Evolutionary conservation across 345 rosid species (phyloP).

Genomic region (Eucalyptus regnans): DNA sequence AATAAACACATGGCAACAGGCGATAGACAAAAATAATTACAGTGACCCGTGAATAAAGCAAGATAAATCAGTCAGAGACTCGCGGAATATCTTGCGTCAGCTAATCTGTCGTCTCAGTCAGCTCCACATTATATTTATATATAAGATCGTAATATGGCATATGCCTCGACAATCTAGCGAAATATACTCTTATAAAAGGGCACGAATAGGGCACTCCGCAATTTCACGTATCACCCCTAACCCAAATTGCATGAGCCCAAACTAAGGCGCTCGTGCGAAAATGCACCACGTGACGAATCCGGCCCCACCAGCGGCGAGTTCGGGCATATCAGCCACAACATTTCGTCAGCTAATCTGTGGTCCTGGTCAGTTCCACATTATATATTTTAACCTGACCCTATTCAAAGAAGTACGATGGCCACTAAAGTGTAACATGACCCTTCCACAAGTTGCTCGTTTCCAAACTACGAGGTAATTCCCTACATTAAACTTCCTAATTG

Average conservation of each 20-base stretch:
- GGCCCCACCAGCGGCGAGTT: neutral
- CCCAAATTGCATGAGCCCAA: neutral
- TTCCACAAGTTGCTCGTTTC: neutral
- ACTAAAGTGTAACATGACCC: neutral
- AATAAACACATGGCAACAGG: neutral
- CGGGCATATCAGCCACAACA: neutral
- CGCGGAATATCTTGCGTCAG: neutral
- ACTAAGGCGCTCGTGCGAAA: neutral
- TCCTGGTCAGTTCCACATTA: neutral
- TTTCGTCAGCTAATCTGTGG: neutral
- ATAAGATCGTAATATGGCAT: neutral
- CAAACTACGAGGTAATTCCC: neutral
- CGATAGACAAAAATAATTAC: neutral
- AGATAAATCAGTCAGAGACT: neutral
- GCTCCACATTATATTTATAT: neutral
- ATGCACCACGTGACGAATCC: neutral
- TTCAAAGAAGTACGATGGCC: neutral
- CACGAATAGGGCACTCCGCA: too few relatives aligned
- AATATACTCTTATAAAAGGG: neutral
- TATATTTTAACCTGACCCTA: neutral
- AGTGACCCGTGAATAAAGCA: neutral
- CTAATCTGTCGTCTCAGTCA: neutral
- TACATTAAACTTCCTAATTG: neutral
- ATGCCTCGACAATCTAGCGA: neutral
- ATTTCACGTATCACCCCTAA: neutral